Evolutionary conservation across 129 eudicot species (phyloP), one percentile per base, ranked within the genome.

Genomic region (Apium graveolens): DNA sequence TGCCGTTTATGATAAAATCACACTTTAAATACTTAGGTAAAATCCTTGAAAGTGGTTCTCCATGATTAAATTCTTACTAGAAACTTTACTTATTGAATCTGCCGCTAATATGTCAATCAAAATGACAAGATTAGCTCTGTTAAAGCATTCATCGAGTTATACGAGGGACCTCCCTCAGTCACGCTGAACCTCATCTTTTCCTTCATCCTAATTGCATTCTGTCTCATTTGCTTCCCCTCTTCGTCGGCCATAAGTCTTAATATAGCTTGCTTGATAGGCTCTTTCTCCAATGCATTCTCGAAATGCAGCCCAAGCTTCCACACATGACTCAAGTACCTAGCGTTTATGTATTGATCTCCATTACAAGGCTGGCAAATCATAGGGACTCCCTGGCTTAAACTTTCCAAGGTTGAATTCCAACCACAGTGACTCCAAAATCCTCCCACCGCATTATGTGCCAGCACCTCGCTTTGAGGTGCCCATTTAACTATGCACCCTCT

Each of bases 381-480:
- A 0, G 97, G 96, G 20, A 92, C 91, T 24, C 97, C 97, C 74
- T 90, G 90, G 26, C 79, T 79, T 13, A 92, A 57, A 45, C 96
- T 79, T 74, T 92, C 96, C 49, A 90, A 63, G 0, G 86, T 79
- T 29, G 91, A 92, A 46, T 92, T 92, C 97, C 96, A 90, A 3
- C 97, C 97, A 62, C 92, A 87, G 62, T 92, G 97, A 46, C 84
- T 89, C 87, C 83, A 85, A 46, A 90, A 92, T 1, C 97, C 93
- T 26, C 97, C 96, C 16, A 92, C 86, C 0, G 96, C 83, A 5
- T 48, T n/a, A 81, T 92, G 91, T 1, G 86, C 91, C 76, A 92
- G 71, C 20, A 92, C 96, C 48, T 86, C 86, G 84, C 73, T 86
- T 27, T 92, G 96, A 0, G 93, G 93, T 24, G 96, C 96, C 97